Conservation (phyloP, 2,329 filamentous ascomycete species). For the Xylaria sp. region DNA sequence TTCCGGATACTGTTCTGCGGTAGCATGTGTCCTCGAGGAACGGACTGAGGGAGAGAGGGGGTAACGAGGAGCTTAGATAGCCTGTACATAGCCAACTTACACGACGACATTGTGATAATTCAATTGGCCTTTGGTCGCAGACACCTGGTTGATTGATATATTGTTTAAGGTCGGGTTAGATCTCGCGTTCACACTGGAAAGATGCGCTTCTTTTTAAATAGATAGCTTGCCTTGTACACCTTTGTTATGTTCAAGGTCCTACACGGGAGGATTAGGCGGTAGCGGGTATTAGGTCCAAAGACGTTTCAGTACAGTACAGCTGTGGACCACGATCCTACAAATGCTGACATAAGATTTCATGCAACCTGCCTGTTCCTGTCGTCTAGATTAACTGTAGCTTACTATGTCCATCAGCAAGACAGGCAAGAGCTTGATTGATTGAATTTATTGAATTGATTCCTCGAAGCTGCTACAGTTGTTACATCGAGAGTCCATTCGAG, state of each 20-base stretch:
- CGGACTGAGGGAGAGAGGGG: neutral
- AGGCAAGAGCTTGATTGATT: no score
- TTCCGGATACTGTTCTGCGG: neutral
- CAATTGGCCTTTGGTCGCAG: neutral
- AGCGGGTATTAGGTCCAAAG: neutral
- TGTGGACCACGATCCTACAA: slow-evolving; percentile 5
- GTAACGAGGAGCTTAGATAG: neutral
- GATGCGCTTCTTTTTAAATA: neutral
- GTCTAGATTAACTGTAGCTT: neutral
- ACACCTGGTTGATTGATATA: neutral
- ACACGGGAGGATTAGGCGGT: no score
- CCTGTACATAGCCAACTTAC: slow-evolving; percentile 28
- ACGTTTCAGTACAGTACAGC: slow-evolving; percentile 1
- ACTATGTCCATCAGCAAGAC: neutral
- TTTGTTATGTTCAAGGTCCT: neutral
- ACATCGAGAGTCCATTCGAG: no score
- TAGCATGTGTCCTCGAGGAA: neutral
- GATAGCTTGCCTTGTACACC: neutral
- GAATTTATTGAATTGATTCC: no score
- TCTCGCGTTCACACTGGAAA: neutral
- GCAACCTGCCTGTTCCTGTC: neutral
- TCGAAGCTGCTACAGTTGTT: no score
- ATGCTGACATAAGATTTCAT: slow-evolving; percentile 27
- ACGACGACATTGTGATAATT: slow-evolving; percentile 31
- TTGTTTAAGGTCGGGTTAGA: neutral